Conservation (phyloP, 1,139 yeast species). For the Yueomyces sp. region DNA sequence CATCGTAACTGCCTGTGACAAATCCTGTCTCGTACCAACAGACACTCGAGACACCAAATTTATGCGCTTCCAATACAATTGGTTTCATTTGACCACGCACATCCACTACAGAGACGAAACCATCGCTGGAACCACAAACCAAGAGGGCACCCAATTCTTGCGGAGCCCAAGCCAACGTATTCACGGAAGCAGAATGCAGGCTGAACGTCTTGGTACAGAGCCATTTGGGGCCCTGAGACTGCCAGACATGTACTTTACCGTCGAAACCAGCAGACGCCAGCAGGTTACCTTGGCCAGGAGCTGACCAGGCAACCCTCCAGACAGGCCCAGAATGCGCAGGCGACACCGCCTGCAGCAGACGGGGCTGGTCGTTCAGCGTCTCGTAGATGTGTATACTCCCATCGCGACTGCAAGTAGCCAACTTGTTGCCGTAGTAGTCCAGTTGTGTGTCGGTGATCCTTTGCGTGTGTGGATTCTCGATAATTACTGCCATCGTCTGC, state of each 20-base stretch:
- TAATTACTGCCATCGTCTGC: conserved; percentile 33
- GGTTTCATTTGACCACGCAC: conserved; percentile 76
- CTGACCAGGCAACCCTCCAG: conserved; percentile 99
- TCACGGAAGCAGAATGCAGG: conserved; percentile 87
- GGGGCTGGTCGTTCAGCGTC: conserved; percentile 73
- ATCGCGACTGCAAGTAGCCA: conserved; percentile 93
- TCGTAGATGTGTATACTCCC: conserved; percentile 88
- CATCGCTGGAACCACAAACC: conserved; percentile 87
- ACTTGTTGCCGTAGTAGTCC: conserved; percentile 88
- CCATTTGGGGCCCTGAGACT: conserved; percentile 78
- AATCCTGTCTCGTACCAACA: conserved; percentile 84
- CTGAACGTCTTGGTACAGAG: conserved; percentile 45
- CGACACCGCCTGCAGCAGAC: conserved; percentile 63
- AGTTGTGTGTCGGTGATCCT: conserved; percentile 93
- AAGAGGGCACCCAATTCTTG: conserved; percentile 91
- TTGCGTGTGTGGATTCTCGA: conserved; percentile 76
- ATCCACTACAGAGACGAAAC: conserved; percentile 80
- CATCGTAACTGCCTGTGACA: conserved; percentile 93
- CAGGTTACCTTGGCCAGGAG: conserved; percentile 92
- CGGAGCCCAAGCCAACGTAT: conserved; percentile 95
- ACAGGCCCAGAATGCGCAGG: conserved; percentile 91
- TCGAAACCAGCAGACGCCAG: conserved; percentile 92
- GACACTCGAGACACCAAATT: conserved; percentile 87
- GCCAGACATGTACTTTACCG: conserved; percentile 90
- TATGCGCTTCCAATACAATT: conserved; percentile 51